Base-by-base conservation (phyloP, 345 rosid species). In the Acer campestre region DNA sequence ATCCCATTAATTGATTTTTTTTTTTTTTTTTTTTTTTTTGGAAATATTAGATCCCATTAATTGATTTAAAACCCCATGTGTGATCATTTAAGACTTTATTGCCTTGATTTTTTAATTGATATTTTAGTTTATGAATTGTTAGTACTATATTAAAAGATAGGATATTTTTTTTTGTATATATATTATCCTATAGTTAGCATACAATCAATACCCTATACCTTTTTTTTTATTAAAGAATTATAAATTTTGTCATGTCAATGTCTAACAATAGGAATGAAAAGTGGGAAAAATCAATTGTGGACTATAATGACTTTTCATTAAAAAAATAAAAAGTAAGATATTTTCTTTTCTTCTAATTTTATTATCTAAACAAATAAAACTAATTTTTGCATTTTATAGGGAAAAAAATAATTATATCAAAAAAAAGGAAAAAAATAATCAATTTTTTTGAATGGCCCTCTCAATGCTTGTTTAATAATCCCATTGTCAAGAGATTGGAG, bases 401-500 rank as follows among this genome's bases (percentile, higher is more conserved):
- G 13, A n/a, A n/a, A n/a, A n/a, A n/a, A n/a, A n/a, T n/a, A n/a
- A n/a, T n/a, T n/a, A n/a, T n/a, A n/a, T n/a, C n/a, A n/a, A n/a
- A n/a, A n/a, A n/a, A n/a, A n/a, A n/a, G n/a, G n/a, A 53, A 53
- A 35, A 16, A 53, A 23, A 61, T 25, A 0, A 22, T 29, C 66
- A 61, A 9, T 5, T 10, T 23, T 23, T 61, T 22, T 22, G 11
- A 61, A 3, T 23, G 35, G 25, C 29, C 65, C 35, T 61, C 63
- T 73, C 27, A 73, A 58, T 61, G 74, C 35, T 25, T 56, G 61
- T 70, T 70, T 48, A 69, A 69, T 3, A 18, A 1, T 31, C 0
- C 89, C 94, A 73, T 70, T 86, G 82, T 84, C 88, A 1, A 75
- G 86, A 87, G 53, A 83, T 88, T 40, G 94, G 87, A 12, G 84